Conservation (phyloP, 2,329 filamentous ascomycete species). For the Dactylellina leptospora region DNA sequence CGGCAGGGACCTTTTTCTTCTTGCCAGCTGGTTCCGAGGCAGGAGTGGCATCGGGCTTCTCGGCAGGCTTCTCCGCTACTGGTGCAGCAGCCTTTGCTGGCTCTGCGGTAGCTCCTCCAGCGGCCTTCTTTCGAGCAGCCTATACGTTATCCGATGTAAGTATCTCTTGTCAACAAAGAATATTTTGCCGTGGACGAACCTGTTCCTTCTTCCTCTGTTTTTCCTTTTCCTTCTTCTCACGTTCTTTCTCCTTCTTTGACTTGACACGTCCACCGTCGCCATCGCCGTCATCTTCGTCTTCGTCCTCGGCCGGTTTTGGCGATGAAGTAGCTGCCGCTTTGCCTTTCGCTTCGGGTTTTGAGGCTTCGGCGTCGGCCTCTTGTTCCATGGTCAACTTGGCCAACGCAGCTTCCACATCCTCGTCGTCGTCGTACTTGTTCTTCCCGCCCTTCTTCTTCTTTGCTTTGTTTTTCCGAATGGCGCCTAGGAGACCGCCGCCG, state of each 20-base stretch:
- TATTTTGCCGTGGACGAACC: constrained; percentile 64
- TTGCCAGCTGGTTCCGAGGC: constrained; percentile 70
- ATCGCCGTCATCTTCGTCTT: constrained; percentile 66
- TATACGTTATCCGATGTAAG: too few species aligned
- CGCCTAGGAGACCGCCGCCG: constrained; percentile 77
- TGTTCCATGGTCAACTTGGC: constrained; percentile 46
- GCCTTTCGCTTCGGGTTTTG: constrained; percentile 68
- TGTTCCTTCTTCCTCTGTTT: constrained; percentile 99
- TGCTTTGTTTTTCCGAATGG: constrained; percentile 80
- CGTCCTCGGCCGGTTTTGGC: constrained; percentile 57
- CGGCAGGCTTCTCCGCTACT: constrained; percentile 57
- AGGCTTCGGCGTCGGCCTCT: constrained; percentile 62
- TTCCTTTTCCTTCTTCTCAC: constrained; percentile 95
- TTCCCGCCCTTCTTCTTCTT: constrained; percentile 85
- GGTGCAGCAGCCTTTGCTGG: constrained; percentile 63
- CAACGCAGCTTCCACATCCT: constrained; percentile 54
- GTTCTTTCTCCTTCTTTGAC: constrained; percentile 98
- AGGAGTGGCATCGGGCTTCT: constrained; percentile 55
- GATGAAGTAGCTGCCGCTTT: constrained; percentile 60
- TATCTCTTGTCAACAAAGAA: constrained; percentile 27
- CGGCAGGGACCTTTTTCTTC: constrained; percentile 86
- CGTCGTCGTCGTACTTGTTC: constrained; percentile 55
- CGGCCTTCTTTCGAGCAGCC: constrained; percentile 84
- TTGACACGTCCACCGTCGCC: constrained; percentile 74
- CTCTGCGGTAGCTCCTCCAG: constrained; percentile 63